A percentile compares a stretch with the other conserved stretches of the same genome.
Evolutionary conservation across 495 filamentous ascomycete species (phyloP).

Genomic region (Chaetomium fimeti): DNA sequence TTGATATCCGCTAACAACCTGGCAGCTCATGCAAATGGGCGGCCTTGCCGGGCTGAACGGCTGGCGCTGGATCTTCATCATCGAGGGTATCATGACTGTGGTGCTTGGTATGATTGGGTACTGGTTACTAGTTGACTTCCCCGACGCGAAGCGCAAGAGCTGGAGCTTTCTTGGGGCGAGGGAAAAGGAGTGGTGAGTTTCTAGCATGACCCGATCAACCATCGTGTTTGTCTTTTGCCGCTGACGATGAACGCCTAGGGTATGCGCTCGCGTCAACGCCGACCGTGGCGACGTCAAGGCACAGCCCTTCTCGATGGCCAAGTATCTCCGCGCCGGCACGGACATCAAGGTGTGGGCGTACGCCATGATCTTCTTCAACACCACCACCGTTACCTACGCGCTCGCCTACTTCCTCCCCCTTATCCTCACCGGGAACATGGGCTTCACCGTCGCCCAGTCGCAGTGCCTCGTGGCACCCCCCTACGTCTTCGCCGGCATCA

Average conservation of each 20-base stretch:
- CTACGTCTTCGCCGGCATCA: slow-evolving; percentile 57
- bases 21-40: slow-evolving; percentile 55
- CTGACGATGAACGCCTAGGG: slow-evolving; percentile 15
- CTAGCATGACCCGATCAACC: background rate
- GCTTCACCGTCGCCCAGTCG: slow-evolving; percentile 53
- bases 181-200: slow-evolving; percentile 48
- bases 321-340: slow-evolving; percentile 48
- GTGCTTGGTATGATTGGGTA: slow-evolving; percentile 49
- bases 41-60: slow-evolving; percentile 50
- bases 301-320: slow-evolving; percentile 50
- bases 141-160: slow-evolving; percentile 52
- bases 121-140: slow-evolving; percentile 59
- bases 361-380: slow-evolving; percentile 58
- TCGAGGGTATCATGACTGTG: slow-evolving; percentile 55
- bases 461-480: slow-evolving; percentile 67
- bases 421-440: slow-evolving; percentile 58
- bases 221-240: background rate
- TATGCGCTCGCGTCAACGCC: slow-evolving; percentile 57
- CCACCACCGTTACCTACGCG: slow-evolving; percentile 60
- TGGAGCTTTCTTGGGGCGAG: slow-evolving; percentile 52
- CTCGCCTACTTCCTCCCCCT: slow-evolving; percentile 68
- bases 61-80: slow-evolving; percentile 67
- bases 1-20: background rate
- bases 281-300: slow-evolving; percentile 57
- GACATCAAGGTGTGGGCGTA: slow-evolving; percentile 65